A percentile compares a stretch with the other conserved stretches of the same genome.
phyloP scores from a whole-genome alignment of 306 rosid species.

The Cucurbita moschata region DNA sequence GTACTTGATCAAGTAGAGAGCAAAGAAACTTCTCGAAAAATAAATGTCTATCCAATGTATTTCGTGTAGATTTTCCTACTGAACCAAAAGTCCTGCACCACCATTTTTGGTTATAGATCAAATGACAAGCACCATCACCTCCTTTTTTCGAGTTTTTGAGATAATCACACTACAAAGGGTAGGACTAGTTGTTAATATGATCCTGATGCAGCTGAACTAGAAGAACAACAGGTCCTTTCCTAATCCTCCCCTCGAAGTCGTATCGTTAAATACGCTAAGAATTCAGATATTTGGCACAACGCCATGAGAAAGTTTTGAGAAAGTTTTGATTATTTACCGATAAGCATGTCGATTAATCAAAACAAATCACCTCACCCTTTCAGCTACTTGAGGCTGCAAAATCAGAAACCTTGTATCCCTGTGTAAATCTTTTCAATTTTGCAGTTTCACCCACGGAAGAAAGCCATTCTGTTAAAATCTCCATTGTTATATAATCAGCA shows the following conservation, averaged over 20 bases:
- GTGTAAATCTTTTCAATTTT: constrained; percentile 29
- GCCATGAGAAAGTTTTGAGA: not conserved
- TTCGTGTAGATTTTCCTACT: too few species aligned
- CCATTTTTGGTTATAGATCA: too few species aligned
- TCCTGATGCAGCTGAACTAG: not conserved
- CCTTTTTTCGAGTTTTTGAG: too few species aligned
- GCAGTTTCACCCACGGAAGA: constrained; percentile 30
- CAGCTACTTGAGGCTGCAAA: constrained; percentile 9
- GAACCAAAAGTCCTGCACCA: too few species aligned
- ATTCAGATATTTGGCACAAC: not conserved
- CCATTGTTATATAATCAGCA: constrained; percentile 62
- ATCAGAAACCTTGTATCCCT: constrained; percentile 27
- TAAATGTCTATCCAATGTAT: too few species aligned
- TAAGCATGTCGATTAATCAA: not conserved
- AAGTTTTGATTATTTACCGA: not conserved
- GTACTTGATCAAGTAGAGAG: too few species aligned
- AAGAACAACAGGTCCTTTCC: not conserved
- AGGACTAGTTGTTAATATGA: not conserved
- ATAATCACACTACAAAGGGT: too few species aligned
- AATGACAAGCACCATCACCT: too few species aligned
- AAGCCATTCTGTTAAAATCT: constrained; percentile 71
- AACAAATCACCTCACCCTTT: not conserved
- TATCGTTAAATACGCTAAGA: not conserved
- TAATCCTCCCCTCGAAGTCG: not conserved
- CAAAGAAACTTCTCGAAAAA: too few species aligned